phyloP scores from a whole-genome alignment of 192 early-diverging fungal genomes.

The Coemansia sp. region DNA sequence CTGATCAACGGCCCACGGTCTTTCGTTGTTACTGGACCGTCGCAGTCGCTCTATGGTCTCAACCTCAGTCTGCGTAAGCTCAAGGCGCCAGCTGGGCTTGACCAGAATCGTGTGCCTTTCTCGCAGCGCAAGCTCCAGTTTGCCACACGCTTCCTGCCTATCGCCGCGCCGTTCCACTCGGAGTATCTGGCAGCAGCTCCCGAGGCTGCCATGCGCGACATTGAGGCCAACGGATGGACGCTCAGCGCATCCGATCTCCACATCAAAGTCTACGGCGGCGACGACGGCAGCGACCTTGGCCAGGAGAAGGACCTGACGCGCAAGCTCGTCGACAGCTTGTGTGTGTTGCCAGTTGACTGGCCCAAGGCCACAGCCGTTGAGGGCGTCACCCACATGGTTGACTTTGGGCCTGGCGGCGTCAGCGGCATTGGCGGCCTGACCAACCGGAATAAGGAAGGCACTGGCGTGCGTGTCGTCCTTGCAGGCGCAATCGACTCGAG shows the following conservation, averaged over 20 bases:
- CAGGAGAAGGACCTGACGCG: conserved; percentile 62
- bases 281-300: conserved; percentile 78
- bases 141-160: conserved; percentile 88
- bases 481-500: conserved; percentile 40
- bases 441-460: conserved; percentile 91
- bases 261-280: conserved; percentile 80
- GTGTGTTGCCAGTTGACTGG: conserved; percentile 68
- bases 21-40: conserved; percentile 85
- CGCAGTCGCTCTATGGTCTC: conserved; percentile 90
- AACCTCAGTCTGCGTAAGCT: conserved; percentile 90
- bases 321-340: conserved; percentile 75
- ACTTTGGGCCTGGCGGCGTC: conserved; percentile 90
- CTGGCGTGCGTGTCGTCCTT: conserved; percentile 66
- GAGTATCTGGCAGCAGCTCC: conserved; percentile 73
- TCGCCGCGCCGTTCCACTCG: conserved; percentile 91
- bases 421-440: conserved; percentile 89
- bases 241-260: conserved; percentile 68
- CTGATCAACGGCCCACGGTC: conserved; percentile 91
- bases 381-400: conserved; percentile 82
- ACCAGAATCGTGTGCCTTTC: conserved; percentile 87
- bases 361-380: conserved; percentile 62
- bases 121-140: conserved; percentile 92
- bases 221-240: conserved; percentile 62
- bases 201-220: conserved; percentile 68
- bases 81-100: conserved; percentile 81